A percentile compares a stretch with the other conserved stretches of the same genome.
Evolutionary conservation across 2,329 filamentous ascomycete genomes (phyloP).

Genomic region (Aspergillus tamarii): DNA sequence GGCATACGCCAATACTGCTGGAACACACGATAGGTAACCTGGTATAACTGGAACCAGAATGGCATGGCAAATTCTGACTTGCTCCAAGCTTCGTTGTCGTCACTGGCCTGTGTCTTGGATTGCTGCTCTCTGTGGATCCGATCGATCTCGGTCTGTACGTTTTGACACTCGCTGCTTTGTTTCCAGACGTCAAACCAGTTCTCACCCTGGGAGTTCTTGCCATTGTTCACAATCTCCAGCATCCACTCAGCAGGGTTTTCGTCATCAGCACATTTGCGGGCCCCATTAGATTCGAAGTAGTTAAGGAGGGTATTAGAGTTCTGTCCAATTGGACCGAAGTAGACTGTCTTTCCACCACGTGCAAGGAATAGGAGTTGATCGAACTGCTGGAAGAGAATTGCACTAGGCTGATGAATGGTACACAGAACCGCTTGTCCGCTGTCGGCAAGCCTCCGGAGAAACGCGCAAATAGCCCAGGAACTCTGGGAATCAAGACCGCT

Average conservation of each 20-base stretch:
- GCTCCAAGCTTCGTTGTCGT: constrained; percentile 55
- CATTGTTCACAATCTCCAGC: constrained; percentile 59
- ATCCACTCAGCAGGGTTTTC: constrained; percentile 79
- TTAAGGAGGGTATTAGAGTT: constrained; percentile 59
- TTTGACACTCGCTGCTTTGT: constrained; percentile 56
- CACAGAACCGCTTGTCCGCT: constrained; percentile 86
- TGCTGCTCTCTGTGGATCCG: constrained; percentile 55
- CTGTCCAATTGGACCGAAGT: constrained; percentile 67
- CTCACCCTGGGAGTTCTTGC: constrained; percentile 31
- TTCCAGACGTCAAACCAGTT: constrained; percentile 68
- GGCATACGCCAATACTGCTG: constrained; percentile 89
- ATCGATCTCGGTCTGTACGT: constrained; percentile 61
- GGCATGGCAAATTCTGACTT: constrained; percentile 78
- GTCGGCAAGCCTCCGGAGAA: constrained; percentile 84
- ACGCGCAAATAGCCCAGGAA: constrained; percentile 82
- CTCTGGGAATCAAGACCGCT: constrained; percentile 86
- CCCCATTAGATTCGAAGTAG: constrained; percentile 69
- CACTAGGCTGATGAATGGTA: constrained; percentile 91
- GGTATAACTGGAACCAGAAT: constrained; percentile 65
- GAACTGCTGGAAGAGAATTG: constrained; percentile 85
- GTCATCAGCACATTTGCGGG: constrained; percentile 57
- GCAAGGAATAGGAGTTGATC: constrained; percentile 65
- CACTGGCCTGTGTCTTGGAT: constrained; percentile 26
- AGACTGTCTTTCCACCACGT: constrained; percentile 66
- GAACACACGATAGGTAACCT: constrained; percentile 74